Base-by-base conservation (phyloP, 768 basidiomycete genomes). In the Boletus subcaerulescens region DNA sequence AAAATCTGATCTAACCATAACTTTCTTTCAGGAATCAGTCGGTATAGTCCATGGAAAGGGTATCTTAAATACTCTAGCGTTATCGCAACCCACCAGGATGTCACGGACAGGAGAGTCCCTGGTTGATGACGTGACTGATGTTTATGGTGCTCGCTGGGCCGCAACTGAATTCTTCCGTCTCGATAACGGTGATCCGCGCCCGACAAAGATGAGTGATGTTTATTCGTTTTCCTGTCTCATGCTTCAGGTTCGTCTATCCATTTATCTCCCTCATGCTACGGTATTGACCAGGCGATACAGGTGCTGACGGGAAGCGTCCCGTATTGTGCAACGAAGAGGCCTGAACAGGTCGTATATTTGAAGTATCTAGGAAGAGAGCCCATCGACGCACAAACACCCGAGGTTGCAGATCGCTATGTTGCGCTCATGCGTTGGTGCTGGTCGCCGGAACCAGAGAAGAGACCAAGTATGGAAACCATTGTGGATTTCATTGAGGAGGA, bases 171-270 rank as follows among this genome's bases (percentile, higher is more conserved):
- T 60, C 14, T 60, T 60, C 46, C 15, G 17, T 5, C 14, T 51
- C 2, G 50, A 60, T 2, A 3, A 32, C 7, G 33, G 20, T n/a
- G 17, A 48, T 44, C 31, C 26, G 20, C 13, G 1, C 2, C 53
- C 58, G 13, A 60, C 59, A 18, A 48, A 26, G 29, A 60, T 60
- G 59, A 51, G 58, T 8, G 59, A 60, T 8, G 43, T 60, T 20
- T 60, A 60, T 24, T 60, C 59, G 6, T 60, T 60, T 12, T 58
- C 33, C 11, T 60, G 59, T 17, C 52, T 60, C 5, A 56, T 56
- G 58, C 59, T 60, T 13, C 59, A 60, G 53, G 59, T 60, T 40
- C 18, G 53, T 48, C 20, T 5, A 18, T 48, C 24, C 10, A 1
- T 32, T n/a, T 5, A 32, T 53, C 11, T 33, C 46, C 15, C 9